Conservation (phyloP, 73 alveolate species). For the Paramecium biaurelia region DNA sequence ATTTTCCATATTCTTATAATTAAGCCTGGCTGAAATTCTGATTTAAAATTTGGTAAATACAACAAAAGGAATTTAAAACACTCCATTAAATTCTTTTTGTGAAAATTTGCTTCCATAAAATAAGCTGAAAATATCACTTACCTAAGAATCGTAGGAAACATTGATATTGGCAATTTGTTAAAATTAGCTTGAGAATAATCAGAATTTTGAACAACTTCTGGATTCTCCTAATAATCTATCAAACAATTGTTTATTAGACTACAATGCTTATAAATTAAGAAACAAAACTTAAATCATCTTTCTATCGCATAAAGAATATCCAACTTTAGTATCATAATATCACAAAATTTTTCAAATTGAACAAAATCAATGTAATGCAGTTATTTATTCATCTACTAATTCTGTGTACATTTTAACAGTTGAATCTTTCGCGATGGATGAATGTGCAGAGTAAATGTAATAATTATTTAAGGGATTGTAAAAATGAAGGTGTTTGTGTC, state of each 20-base stretch:
- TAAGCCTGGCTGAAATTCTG: not conserved
- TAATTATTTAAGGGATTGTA: not conserved
- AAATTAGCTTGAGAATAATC: not conserved
- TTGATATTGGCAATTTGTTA: not conserved
- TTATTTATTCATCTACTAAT: not conserved
- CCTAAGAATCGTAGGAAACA: not conserved
- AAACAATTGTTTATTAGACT: not conserved
- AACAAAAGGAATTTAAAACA: not conserved
- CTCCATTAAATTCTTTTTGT: not conserved
- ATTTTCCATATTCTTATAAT: not conserved
- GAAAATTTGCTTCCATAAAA: not conserved
- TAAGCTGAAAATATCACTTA: not conserved
- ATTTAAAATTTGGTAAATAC: not conserved
- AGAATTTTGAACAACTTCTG: not conserved
- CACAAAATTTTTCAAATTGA: not conserved
- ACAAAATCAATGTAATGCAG: not conserved
- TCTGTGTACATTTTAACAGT: not conserved
- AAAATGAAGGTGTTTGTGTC: not conserved
- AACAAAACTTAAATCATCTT: not conserved
- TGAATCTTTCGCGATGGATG: not conserved
- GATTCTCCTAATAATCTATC: not conserved
- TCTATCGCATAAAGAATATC: not conserved
- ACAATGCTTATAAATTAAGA: not conserved
- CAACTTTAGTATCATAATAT: not conserved
- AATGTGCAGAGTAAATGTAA: not conserved